phyloP scores from a whole-genome alignment of 1,139 yeast species.

The Pichia kudriavzevii region DNA sequence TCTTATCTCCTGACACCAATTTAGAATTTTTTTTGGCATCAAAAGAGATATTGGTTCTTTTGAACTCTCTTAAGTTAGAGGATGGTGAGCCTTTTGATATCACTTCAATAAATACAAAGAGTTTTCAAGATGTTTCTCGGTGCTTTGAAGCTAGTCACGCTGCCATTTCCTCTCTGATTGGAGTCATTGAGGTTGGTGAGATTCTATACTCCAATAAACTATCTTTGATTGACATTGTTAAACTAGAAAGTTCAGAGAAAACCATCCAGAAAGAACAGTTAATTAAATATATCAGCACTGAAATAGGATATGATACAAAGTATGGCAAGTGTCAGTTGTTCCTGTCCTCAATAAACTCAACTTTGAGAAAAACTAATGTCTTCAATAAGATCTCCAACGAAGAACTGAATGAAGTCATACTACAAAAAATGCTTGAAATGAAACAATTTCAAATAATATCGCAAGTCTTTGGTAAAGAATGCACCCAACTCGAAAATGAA shows the following conservation, averaged over 20 bases:
- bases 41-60: conserved; percentile 21
- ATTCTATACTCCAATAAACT: conserved; percentile 37
- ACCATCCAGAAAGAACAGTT: conserved; percentile 20
- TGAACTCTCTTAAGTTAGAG: conserved; percentile 13
- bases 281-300: conserved; percentile 20
- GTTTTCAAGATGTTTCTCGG: conserved; percentile 4
- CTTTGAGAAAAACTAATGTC: conserved; percentile 26
- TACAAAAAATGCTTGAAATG: conserved; percentile 35
- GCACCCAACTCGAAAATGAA: conserved; percentile 14
- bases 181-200: conserved; percentile 35
- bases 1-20: conserved; percentile 21
- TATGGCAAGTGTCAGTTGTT: conserved; percentile 28
- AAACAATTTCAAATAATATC: conserved; percentile 33
- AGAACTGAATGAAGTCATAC: conserved; percentile 30
- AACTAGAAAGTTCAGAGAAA: conserved; percentile 27
- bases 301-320: conserved; percentile 26
- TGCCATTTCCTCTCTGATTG: conserved; percentile 19
- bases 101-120: not conserved
- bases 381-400: conserved; percentile 25
- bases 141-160: conserved; percentile 1
- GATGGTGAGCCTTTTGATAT: not conserved
- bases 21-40: conserved; percentile 20
- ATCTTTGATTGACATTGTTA: conserved; percentile 33
- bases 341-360: conserved; percentile 32
- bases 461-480: conserved; percentile 19